Conservation (phyloP, 805 yeast species). For the Cyberlindnera sargentensis region DNA sequence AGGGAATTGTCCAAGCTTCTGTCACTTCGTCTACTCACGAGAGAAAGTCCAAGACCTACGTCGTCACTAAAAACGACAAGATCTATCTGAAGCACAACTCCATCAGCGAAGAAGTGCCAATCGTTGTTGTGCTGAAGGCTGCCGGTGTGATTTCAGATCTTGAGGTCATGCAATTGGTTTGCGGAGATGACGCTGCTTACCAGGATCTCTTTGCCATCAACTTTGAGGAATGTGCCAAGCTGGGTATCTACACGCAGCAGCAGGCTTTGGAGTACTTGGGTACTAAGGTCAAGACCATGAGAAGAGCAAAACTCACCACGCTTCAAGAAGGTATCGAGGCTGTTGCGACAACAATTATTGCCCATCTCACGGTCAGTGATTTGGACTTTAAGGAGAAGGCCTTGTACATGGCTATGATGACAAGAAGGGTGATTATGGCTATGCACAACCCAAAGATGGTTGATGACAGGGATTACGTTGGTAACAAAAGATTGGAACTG, state of each 20-base stretch:
- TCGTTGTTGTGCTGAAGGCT: slow-evolving; percentile 87
- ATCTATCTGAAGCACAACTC: slow-evolving; percentile 94
- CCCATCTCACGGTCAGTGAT: slow-evolving; percentile 82
- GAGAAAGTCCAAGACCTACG: slow-evolving; percentile 95
- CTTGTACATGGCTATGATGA: slow-evolving; percentile 89
- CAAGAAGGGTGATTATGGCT: slow-evolving; percentile 92
- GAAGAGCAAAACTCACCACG: slow-evolving; percentile 78
- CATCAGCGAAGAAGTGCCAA: slow-evolving; percentile 90
- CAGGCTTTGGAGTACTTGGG: slow-evolving; percentile 94
- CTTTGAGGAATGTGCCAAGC: slow-evolving; percentile 85
- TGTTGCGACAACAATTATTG: slow-evolving; percentile 90
- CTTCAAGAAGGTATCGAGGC: slow-evolving; percentile 96
- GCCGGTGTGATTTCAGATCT: slow-evolving; percentile 90
- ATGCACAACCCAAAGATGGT: slow-evolving; percentile 91
- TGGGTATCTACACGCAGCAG: slow-evolving; percentile 83
- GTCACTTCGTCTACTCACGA: slow-evolving; percentile 98
- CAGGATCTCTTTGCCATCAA: slow-evolving; percentile 92
- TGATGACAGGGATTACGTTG: slow-evolving; percentile 98
- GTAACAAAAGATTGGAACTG: slow-evolving; percentile 92
- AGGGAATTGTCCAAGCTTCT: slow-evolving; percentile 91
- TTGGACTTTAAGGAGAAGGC: slow-evolving; percentile 93
- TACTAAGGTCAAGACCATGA: slow-evolving; percentile 81
- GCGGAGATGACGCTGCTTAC: slow-evolving; percentile 81
- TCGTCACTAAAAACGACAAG: slow-evolving; percentile 82
- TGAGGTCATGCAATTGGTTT: slow-evolving; percentile 89